Evolutionary conservation across 179 eudicot species (phyloP).

Genomic region (Pouteria campechiana): DNA sequence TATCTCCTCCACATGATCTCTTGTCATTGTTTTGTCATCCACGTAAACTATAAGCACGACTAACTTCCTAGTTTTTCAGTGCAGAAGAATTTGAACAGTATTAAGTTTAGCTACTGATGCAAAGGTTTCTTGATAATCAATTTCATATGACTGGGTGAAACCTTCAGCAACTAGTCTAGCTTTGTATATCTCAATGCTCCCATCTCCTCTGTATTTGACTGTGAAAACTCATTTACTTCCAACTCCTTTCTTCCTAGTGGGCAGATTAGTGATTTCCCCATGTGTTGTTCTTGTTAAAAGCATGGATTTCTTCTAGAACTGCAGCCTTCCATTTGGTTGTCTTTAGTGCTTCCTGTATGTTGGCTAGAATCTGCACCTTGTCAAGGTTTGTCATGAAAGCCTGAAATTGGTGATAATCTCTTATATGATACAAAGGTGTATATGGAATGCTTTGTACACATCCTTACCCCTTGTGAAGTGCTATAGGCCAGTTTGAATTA

Average conservation of each 20-base stretch:
- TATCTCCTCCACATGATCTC: background rate
- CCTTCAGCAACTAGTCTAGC: background rate
- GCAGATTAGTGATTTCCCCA: background rate
- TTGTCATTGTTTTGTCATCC: background rate
- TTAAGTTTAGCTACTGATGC: background rate
- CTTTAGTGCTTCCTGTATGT: background rate
- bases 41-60: background rate
- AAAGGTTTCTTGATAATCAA: background rate
- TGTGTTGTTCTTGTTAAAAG: background rate
- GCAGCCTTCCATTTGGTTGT: background rate
- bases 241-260: background rate
- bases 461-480: background rate
- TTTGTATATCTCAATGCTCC: background rate
- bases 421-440: background rate
- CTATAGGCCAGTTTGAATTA: background rate
- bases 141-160: background rate
- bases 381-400: background rate
- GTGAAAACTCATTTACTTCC: background rate
- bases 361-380: background rate
- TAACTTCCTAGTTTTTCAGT: background rate
- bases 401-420: background rate
- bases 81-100: background rate
- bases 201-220: background rate
- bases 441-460: background rate
- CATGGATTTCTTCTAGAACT: background rate